Base-by-base conservation (phyloP, 139 green algal species). In the Mesotaenium endlicherianum region DNA sequence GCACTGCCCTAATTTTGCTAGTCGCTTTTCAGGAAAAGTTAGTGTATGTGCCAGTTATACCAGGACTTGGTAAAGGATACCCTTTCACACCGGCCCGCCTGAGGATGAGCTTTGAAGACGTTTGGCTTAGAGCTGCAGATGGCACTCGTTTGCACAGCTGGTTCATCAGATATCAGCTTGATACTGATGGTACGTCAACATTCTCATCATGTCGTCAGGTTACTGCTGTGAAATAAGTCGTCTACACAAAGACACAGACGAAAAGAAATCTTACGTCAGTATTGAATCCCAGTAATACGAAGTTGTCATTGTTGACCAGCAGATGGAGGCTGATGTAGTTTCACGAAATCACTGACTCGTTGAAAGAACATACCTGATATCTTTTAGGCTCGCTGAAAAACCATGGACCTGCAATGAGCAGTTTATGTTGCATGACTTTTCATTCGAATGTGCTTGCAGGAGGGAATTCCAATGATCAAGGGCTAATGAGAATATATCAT, bases 41-140 rank as follows among this genome's bases (percentile, higher is more conserved):
- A 8, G 17, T 85, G 3, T 85, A 85, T 80, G 77, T 85, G 36
- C 77, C 77, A 20, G 77, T 85, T 14, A 31, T 85, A n/a, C 77
- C 77, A 20, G 77, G 77, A 11, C 34, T 84, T 8, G 5, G 5
- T 14, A 45, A n/a, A 14, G 64, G 36, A 39, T 85, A 85, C 64
- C 77, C 77, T 14, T 71, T 83, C 70, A 81, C 68, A 6, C 77
- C 77, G 45, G 72, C 40, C 14, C 70, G 70, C 26, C 26, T 85
- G 5, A 30, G 80, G 26, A 53, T 86, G 36, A 14, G 81, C 8
- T 86, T 57, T 36, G 80, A 86, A 74, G 80, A 86, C 36, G 80
- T 86, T 3, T 86, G 80, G 80, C 69, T 86, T 1, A 75, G 26
- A 31, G 80, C 80, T 11, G 38, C 26, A 4, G 80, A 86, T 42